Evolutionary conservation across 305 asterid genomes (phyloP), one percentile per base, ranked within the genome.

Genomic region (Lippia alba): DNA sequence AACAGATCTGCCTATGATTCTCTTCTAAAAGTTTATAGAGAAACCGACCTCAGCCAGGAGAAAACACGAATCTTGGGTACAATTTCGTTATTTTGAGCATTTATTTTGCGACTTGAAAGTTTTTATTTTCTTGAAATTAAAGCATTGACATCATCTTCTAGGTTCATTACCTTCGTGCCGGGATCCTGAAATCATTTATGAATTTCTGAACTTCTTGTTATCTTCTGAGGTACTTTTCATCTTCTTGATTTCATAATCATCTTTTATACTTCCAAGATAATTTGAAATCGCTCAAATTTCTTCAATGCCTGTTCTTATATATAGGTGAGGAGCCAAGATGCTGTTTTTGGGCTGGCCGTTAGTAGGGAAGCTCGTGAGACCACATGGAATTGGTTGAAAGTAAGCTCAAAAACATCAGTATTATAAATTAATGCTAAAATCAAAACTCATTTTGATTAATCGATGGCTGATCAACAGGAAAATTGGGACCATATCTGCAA

Each of bases 321-420:
- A 74, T 70, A 94, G 98, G 99, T 94, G 44, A 80, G 99, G 83
- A 91, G 93, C 86, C 99, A 91, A 82, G 97, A 94, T 76, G 96
- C 84, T 72, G 91, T 94, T 56, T 48, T 71, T 62, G 99, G 98
- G 74, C 86, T 94, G 66, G 74, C 73, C 41, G 92, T 90, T 73
- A 82, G 96, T 74, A 71, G 81, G 53, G 96, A 90, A 41, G 96
- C 91, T 62, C 91, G 88, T 2, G 98, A 94, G 75, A 80, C 73
- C 68, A 91, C 96, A 71, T 94, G 99, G 99, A 74, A 61, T 70
- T 91, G 99, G 98, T 79, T 91, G 85, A 80, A 94, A 81, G 99
- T 91, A 81, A 86, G 97, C 78, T 32, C 49, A 32, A n/a, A 40
- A 55, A 12, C 56, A 40, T 19, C 19, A 0, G 14, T 12, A 17